Base-by-base conservation (phyloP, 2,329 filamentous ascomycete species). In the Didymella arachidicola region DNA sequence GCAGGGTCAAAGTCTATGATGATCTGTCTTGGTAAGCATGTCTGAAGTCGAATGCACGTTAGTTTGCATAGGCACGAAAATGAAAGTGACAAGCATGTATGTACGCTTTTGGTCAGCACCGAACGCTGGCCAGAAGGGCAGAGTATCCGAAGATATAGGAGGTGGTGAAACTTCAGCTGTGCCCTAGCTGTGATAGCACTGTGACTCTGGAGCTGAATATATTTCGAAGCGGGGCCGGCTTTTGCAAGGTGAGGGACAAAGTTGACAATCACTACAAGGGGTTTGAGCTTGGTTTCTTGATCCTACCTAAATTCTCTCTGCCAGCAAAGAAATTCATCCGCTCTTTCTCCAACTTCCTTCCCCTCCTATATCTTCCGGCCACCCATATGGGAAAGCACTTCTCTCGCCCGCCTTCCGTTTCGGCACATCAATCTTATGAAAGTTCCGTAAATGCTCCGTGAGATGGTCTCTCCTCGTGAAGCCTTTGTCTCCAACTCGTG, bases 381-480 rank as follows among this genome's bases (percentile, higher is more conserved):
- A 69, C 5, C 71, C 72, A 51, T 71, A 62, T 2, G 71, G 71
- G 32, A 72, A 69, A 4, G 72, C 72, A 11, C 62, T 68, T 4
- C 72, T 63, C 62, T 76, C 72, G 8, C 72, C 72, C 4, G 72
- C 70, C 48, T 62, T 61, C 30, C 73, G 62, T 66, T 80, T 80
- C 18, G 77, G 77, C 41, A 80, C 77, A 47, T 82, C 77, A 44
- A 80, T 71, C 53, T 82, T 79, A 67, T 87, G 86, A 59, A 81
- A 85, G 42, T 83, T 83, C 51, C 85, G 76, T 51, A 84, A 70
- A 69, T 88, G 86, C 66, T 87, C 86, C 38, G 78, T 79, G 39
- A 86, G 75, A 66, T 87, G 85, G 65, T 88, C 86, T 51, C 80
- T 78, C 6, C 85, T 78, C 4, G 82, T 82, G 65, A 87, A 87